A percentile compares a stretch with the other conserved stretches of the same genome.
Evolutionary conservation across 2,329 filamentous ascomycete genomes (phyloP).

Genomic region (Bertia moriformis): DNA sequence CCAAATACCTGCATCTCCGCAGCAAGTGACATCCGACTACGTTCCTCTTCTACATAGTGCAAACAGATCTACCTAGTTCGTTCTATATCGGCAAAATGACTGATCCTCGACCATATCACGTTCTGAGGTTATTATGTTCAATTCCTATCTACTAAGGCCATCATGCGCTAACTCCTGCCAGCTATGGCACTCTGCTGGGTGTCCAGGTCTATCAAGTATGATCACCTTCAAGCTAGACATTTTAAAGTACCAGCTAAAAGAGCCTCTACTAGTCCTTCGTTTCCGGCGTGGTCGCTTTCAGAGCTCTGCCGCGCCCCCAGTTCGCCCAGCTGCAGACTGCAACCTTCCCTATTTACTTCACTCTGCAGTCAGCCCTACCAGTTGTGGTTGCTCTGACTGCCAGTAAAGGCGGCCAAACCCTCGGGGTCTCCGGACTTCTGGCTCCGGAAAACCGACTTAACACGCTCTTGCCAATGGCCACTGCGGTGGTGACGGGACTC

Average conservation of each 20-base stretch:
- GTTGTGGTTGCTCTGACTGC: slow-evolving; percentile 61
- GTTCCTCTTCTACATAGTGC: too few species aligned
- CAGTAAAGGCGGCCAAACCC: slow-evolving; percentile 8
- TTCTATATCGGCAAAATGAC: not conserved
- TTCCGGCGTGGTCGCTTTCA: slow-evolving; percentile 62
- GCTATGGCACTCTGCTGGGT: slow-evolving; percentile 78
- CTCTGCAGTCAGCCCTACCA: slow-evolving; percentile 65
- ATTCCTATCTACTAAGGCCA: slow-evolving; percentile 2
- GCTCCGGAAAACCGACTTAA: slow-evolving; percentile 44
- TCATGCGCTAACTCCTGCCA: too few species aligned
- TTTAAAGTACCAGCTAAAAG: too few species aligned
- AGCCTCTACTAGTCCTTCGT: slow-evolving; percentile 67
- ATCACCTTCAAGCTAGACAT: too few species aligned
- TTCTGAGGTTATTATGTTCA: too few species aligned
- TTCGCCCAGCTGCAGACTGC: slow-evolving; percentile 73
- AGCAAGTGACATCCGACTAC: too few species aligned
- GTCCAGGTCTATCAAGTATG: slow-evolving; percentile 70
- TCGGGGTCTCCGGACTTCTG: slow-evolving; percentile 38
- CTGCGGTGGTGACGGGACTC: slow-evolving; percentile 57
- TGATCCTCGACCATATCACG: not conserved
- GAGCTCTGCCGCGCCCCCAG: slow-evolving; percentile 59
- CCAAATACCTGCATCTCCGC: too few species aligned
- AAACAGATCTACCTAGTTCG: too few species aligned
- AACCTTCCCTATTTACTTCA: slow-evolving; percentile 81
- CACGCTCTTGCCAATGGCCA: slow-evolving; percentile 54